Evolutionary conservation across 108 stramenopile species (phyloP).

Genomic region (Nitzschia sp.): DNA sequence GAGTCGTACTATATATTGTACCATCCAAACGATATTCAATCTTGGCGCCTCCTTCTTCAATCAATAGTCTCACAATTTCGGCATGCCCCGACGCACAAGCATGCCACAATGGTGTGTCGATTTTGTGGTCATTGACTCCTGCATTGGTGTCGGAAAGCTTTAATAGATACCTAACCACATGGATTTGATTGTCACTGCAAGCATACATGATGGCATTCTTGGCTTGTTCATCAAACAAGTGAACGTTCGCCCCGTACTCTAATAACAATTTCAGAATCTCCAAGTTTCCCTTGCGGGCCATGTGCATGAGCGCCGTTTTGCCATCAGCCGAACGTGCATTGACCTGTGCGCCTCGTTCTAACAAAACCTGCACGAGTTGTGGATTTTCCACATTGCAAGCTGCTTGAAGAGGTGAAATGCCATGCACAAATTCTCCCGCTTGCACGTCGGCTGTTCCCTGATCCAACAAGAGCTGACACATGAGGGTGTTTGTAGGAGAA

Average conservation of each 20-base stretch:
- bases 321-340: constrained; percentile 15
- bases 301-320: constrained; percentile 19
- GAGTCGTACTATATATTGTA: constrained; percentile 28
- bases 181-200: constrained; percentile 17
- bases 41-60: constrained; percentile 7
- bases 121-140: constrained; percentile 27
- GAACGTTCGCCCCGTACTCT: constrained; percentile 10
- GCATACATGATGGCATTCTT: constrained; percentile 36
- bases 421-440: constrained; percentile 4
- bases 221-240: constrained; percentile 29
- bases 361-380: neutral
- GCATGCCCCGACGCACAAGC: constrained; percentile 22
- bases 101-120: constrained; percentile 35
- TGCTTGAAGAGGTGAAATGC: neutral
- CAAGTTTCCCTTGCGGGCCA: constrained; percentile 7
- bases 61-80: constrained; percentile 3
- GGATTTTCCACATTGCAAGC: constrained; percentile 5
- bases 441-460: neutral
- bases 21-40: constrained; percentile 16
- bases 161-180: neutral
- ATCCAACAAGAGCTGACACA: constrained; percentile 6
- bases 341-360: neutral
- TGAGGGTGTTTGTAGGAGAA: neutral
- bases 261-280: neutral
- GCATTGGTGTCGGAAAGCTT: neutral